These are phyloP conservation scores for Schwanniomyces pseudopolymorphus DNA, from an alignment of 805 yeast species.

Conservation along the genomic window DNA sequence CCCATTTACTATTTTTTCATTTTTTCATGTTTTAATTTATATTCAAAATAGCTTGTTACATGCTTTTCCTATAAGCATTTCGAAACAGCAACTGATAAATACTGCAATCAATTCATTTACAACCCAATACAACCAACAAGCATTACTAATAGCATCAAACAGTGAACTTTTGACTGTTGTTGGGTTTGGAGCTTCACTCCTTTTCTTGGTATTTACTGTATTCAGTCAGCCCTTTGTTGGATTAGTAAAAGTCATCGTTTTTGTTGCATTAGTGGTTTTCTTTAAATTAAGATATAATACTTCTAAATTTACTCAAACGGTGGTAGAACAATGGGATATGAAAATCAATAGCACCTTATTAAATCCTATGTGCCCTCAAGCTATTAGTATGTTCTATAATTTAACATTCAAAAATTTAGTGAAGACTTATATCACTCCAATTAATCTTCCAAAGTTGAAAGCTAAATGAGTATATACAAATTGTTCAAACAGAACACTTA, in stretches of 20 bases:
- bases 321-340: conserved; percentile 47
- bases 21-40: conserved; percentile 38
- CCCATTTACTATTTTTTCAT: conserved; percentile 34
- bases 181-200: conserved; percentile 24
- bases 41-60: conserved; percentile 36
- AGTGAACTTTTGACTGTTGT: conserved; percentile 23
- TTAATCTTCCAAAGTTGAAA: conserved; percentile 18
- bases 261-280: conserved; percentile 27
- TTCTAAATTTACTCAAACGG: conserved; percentile 30
- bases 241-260: conserved; percentile 35
- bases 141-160: conserved; percentile 37
- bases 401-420: conserved; percentile 17
- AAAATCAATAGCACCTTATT: conserved; percentile 28
- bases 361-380: conserved; percentile 12
- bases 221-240: conserved; percentile 23
- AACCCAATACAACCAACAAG: conserved; percentile 32
- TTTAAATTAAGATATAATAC: conserved; percentile 35
- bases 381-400: conserved; percentile 16
- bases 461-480: no score
- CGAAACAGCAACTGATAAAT: conserved; percentile 29
- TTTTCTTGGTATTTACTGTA: conserved; percentile 23
- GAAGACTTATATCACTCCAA: conserved; percentile 17
- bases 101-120: conserved; percentile 29
- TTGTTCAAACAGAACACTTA: no score
- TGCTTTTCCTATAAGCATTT: conserved; percentile 29